A percentile compares a stretch with the other conserved stretches of the same genome.
phyloP scores from a whole-genome alignment of 1,284 basidiomycete genomes.

The Singerocomus inundabilis region DNA sequence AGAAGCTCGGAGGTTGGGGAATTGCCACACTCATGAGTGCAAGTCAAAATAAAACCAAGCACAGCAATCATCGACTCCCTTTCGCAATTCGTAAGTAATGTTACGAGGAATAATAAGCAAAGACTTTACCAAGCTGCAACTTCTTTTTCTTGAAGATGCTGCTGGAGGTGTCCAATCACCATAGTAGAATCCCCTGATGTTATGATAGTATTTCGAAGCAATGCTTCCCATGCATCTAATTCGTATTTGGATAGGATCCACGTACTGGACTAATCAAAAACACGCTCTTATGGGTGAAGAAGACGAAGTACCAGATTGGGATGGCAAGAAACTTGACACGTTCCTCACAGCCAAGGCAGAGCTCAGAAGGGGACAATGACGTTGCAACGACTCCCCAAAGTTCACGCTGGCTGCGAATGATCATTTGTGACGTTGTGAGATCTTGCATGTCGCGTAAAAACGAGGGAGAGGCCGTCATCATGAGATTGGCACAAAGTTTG shows the following conservation, averaged over 20 bases:
- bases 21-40: constrained; percentile 3
- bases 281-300: not conserved
- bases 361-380: constrained; percentile 16
- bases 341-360: constrained; percentile 36
- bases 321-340: constrained; percentile 43
- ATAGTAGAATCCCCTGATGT: constrained; percentile 13
- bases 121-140: constrained; percentile 24
- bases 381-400: constrained; percentile 35
- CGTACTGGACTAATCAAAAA: constrained; percentile 30
- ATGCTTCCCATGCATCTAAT: constrained; percentile 37
- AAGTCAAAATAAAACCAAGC: constrained; percentile 21
- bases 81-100: constrained; percentile 9
- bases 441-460: constrained; percentile 21
- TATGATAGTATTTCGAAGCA: constrained; percentile 32
- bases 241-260: constrained; percentile 44
- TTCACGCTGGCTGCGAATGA: constrained; percentile 26
- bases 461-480: constrained; percentile 30
- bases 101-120: not conserved
- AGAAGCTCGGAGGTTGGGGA: constrained; percentile 19
- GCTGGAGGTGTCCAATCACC: constrained; percentile 25
- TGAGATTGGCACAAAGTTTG: constrained; percentile 44
- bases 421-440: constrained; percentile 10
- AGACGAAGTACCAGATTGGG: constrained; percentile 42
- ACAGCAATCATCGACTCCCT: constrained; percentile 24
- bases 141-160: constrained; percentile 22